A percentile compares a stretch with the other conserved stretches of the same genome.
phyloP scores from a whole-genome alignment of 768 basidiomycete genomes.

The Rhodotorula kratochvilovae region DNA sequence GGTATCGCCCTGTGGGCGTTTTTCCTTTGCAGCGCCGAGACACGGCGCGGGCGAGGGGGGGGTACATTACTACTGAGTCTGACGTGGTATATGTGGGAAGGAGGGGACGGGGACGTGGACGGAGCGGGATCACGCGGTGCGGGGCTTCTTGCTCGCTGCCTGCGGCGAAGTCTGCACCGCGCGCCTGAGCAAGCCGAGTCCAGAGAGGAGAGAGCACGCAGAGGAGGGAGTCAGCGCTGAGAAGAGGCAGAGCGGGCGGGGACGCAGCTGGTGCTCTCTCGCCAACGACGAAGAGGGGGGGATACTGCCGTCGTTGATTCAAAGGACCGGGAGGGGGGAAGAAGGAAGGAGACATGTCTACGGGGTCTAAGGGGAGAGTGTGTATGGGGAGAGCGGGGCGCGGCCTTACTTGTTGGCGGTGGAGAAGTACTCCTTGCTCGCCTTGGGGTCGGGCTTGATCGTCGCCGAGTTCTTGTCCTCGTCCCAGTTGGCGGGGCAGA shows the following conservation, averaged over 20 bases:
- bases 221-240: neutral
- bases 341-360: neutral
- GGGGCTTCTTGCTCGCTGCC: constrained; percentile 17
- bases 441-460: constrained; percentile 16
- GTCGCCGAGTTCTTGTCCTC: constrained; percentile 3
- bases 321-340: neutral
- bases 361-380: neutral
- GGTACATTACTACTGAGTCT: too few relatives aligned
- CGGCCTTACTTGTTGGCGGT: constrained; percentile 49
- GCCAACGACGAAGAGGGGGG: neutral
- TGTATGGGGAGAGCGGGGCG: neutral
- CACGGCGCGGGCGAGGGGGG: too few relatives aligned
- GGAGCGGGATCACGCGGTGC: neutral
- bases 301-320: neutral
- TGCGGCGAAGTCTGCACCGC: constrained; percentile 10
- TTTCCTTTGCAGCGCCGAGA: too few relatives aligned
- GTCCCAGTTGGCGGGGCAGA: constrained; percentile 74
- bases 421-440: constrained; percentile 50
- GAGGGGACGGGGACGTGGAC: too few relatives aligned
- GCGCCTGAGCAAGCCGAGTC: neutral
- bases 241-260: neutral
- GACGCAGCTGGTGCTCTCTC: neutral
- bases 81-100: too few relatives aligned
- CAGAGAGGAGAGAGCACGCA: too few relatives aligned
- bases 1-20: too few relatives aligned